These are phyloP conservation scores for Boletus subparvulus DNA, from an alignment of 768 basidiomycete species.

Conservation along the genomic window DNA sequence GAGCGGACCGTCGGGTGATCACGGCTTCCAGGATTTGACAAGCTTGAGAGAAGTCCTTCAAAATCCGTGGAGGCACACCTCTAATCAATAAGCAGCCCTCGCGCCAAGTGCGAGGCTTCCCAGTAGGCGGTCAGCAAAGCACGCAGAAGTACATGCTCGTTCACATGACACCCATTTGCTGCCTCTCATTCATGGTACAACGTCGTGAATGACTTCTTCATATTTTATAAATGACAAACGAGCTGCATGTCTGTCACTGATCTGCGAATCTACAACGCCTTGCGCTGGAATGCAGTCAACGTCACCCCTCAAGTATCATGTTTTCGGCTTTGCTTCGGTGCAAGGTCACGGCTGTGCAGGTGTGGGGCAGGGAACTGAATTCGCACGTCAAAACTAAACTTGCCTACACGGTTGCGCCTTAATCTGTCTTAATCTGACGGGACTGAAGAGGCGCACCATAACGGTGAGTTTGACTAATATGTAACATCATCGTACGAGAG, in stretches of 20 bases:
- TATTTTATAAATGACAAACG: background rate
- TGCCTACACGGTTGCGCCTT: background rate
- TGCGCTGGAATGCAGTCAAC: background rate
- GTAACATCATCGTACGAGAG: background rate
- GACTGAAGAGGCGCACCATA: background rate
- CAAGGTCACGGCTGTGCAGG: conserved; percentile 11
- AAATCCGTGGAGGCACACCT: conserved; percentile 17
- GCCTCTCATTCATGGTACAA: conserved; percentile 5
- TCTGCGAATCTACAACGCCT: background rate
- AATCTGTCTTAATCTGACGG: background rate
- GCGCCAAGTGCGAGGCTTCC: conserved; percentile 20
- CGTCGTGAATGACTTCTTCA: background rate
- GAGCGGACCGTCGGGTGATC: background rate
- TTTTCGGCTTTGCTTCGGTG: background rate
- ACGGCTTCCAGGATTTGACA: conserved; percentile 17
- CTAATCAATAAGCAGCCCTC: conserved; percentile 13
- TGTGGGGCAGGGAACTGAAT: conserved; percentile 17
- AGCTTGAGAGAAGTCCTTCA: conserved; percentile 2
- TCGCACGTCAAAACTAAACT: conserved; percentile 10
- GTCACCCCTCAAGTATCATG: background rate
- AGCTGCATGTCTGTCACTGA: conserved; percentile 2
- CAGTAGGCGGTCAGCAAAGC: conserved; percentile 11
- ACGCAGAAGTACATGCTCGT: conserved; percentile 16
- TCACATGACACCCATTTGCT: conserved; percentile 5
- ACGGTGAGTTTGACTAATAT: background rate